These are phyloP conservation scores for Pichia kluyveri DNA, from an alignment of 805 yeast genomes.

Conservation along the genomic window DNA sequence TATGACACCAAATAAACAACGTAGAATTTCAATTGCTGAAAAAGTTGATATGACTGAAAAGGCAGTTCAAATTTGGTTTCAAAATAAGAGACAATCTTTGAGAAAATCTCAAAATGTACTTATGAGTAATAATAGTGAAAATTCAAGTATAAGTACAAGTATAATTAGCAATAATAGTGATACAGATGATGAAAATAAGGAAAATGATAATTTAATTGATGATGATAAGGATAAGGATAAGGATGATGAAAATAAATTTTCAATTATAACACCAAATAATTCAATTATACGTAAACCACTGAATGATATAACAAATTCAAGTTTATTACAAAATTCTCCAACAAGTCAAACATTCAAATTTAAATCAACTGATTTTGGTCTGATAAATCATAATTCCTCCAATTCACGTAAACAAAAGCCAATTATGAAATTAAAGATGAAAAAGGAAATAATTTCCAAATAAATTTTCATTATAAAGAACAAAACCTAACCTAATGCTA, in stretches of 20 bases:
- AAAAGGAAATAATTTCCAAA: neutral
- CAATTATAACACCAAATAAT: neutral
- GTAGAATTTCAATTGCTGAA: conserved; percentile 70
- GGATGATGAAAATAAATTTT: conserved; percentile 1
- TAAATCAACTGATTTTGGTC: conserved; percentile 25
- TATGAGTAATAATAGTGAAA: neutral
- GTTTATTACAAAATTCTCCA: neutral
- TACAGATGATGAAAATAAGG: neutral
- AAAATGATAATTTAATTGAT: neutral
- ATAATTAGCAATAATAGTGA: neutral
- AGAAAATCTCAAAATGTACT: conserved; percentile 31
- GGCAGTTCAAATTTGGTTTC: conserved; percentile 98
- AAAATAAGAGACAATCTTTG: conserved; percentile 81
- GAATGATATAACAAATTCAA: conserved; percentile 6
- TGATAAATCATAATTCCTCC: conserved; percentile 20
- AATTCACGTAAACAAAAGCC: conserved; percentile 23
- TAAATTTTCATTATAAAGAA: no score
- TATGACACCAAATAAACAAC: conserved; percentile 69
- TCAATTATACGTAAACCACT: neutral
- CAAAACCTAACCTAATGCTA: no score
- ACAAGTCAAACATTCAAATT: conserved; percentile 27
- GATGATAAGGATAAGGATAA: neutral
- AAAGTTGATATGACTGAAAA: conserved; percentile 91
- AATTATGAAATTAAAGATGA: conserved; percentile 18
- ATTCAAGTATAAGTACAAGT: neutral